Evolutionary conservation across 371 early-diverging fungal genomes (phyloP), one percentile per base, ranked within the genome.

Genomic region (Zychaea mexicana): DNA sequence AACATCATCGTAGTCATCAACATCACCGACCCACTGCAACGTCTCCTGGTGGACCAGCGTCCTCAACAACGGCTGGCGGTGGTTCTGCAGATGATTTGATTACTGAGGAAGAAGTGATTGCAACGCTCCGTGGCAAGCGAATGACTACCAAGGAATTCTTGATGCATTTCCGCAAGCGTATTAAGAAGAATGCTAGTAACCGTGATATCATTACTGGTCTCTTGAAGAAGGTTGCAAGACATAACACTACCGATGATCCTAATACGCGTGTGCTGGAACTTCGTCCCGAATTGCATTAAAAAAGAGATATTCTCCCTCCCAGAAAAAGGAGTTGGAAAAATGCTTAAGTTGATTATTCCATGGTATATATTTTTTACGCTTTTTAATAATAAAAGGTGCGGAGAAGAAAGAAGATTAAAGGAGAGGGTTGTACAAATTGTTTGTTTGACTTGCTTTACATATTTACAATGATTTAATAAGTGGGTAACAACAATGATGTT

Each of bases 81-180:
- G 60, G 61, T 7, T 21, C 55, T 22, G 24, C 22, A 3, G 72
- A 65, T 33, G 79, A 74, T 2, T 60, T 90, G 33, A 88, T 92
- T 49, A 90, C 89, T 15, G 89, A 90, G 60, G 78, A 82, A 28
- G 92, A 92, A 70, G 88, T 92, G 0, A 76, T 89, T 24, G 76
- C 82, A 15, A 71, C 73, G 1, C 60, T 89, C 9, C 85, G 89
- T 57, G 85, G 79, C 55, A 81, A 73, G 52, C 71, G 74, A 6
- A 77, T 87, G 77, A 86, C 88, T 0, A 87, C 89, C 36, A 88
- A 88, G 64, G 90, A 90, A 33, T 82, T 92, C 49, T 79, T 92
- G 45, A 71, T 80, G 59, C 79, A 76, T 19, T 81, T 92, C 72
- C 84, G 88, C 57, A 85, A 77, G 61, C 87, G 90, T 60, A 84